A percentile compares a stretch with the other conserved stretches of the same genome.
Evolutionary conservation across 2,329 filamentous ascomycete genomes (phyloP).

Genomic region (Verticillium isaacii): DNA sequence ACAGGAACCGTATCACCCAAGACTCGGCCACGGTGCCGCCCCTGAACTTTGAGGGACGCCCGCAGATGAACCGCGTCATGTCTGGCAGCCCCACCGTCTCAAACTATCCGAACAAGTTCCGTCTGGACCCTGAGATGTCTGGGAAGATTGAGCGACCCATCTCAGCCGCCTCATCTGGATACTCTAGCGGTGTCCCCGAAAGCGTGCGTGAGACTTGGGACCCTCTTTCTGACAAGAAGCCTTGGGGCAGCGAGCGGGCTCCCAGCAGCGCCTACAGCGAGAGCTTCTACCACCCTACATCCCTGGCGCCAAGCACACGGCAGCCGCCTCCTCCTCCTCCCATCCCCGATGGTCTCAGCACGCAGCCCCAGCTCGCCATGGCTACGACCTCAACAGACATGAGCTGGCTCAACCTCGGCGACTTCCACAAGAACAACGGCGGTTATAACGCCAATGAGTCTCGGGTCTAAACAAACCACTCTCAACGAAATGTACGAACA

Average conservation of each 20-base stretch:
- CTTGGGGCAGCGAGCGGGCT: slow-evolving; percentile 46
- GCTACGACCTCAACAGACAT: slow-evolving; percentile 58
- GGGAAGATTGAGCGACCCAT: slow-evolving; percentile 56
- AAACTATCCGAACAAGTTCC: slow-evolving; percentile 47
- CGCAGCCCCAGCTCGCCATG: slow-evolving; percentile 45
- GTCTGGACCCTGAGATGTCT: slow-evolving; percentile 51
- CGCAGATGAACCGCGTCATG: slow-evolving; percentile 60
- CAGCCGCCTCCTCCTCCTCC: slow-evolving; percentile 20
- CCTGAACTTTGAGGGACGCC: slow-evolving; percentile 58
- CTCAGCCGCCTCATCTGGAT: slow-evolving; percentile 49
- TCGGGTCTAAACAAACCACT: neutral
- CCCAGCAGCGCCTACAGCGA: slow-evolving; percentile 48
- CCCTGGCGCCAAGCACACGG: slow-evolving; percentile 31
- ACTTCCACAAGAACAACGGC: slow-evolving; percentile 21
- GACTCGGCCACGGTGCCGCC: slow-evolving; percentile 69
- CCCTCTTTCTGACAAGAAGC: slow-evolving; percentile 35
- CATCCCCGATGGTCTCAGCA: slow-evolving; percentile 32
- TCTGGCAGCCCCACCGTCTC: slow-evolving; percentile 67
- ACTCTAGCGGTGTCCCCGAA: slow-evolving; percentile 62
- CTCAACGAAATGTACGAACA: neutral
- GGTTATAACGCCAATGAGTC: neutral
- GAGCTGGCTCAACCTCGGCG: slow-evolving; percentile 75
- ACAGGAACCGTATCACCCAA: slow-evolving; percentile 48
- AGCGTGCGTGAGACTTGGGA: slow-evolving; percentile 57
- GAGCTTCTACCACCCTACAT: slow-evolving; percentile 36